These are phyloP conservation scores for Mortierella sp. DNA, from an alignment of 371 early-diverging fungal genomes.

Conservation along the genomic window DNA sequence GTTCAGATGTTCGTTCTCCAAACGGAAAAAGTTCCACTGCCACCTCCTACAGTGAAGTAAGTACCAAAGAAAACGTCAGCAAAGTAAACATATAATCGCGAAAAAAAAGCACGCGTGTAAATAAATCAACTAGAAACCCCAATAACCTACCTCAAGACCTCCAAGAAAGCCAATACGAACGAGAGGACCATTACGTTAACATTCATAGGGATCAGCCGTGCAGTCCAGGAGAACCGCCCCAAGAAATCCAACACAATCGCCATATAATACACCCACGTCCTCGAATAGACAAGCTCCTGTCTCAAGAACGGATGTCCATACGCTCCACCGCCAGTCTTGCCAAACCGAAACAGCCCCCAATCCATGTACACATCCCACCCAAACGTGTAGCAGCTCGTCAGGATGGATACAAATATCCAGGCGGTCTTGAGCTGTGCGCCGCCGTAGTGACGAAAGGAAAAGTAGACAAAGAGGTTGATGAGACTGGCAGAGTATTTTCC, in stretches of 20 bases:
- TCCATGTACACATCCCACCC: slow-evolving; percentile 92
- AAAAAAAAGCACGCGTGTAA: not conserved
- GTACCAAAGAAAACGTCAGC: not conserved
- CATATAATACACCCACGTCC: slow-evolving; percentile 76
- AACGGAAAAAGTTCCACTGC: slow-evolving; percentile 90
- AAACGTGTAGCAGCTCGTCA: slow-evolving; percentile 76
- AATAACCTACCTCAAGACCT: slow-evolving; percentile 66
- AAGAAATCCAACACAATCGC: slow-evolving; percentile 79
- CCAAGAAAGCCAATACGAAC: slow-evolving; percentile 63
- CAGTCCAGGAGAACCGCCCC: slow-evolving; percentile 85
- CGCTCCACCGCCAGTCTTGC: slow-evolving; percentile 71
- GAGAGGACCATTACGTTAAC: slow-evolving; percentile 40
- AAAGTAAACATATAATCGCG: not conserved
- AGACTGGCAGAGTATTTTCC: slow-evolving; percentile 63
- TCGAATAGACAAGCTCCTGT: slow-evolving; percentile 45
- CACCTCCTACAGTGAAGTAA: slow-evolving; percentile 71
- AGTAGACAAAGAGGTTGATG: slow-evolving; percentile 34
- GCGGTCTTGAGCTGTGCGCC: slow-evolving; percentile 10
- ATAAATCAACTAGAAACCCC: slow-evolving; percentile 82
- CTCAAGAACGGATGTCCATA: slow-evolving; percentile 76
- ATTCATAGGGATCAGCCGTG: slow-evolving; percentile 47
- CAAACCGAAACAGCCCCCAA: slow-evolving; percentile 83
- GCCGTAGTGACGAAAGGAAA: slow-evolving; percentile 46
- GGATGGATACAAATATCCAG: slow-evolving; percentile 71
- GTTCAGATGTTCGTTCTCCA: slow-evolving; percentile 93